Evolutionary conservation across 768 basidiomycete genomes (phyloP).

Genomic region (Astraeus odoratus): DNA sequence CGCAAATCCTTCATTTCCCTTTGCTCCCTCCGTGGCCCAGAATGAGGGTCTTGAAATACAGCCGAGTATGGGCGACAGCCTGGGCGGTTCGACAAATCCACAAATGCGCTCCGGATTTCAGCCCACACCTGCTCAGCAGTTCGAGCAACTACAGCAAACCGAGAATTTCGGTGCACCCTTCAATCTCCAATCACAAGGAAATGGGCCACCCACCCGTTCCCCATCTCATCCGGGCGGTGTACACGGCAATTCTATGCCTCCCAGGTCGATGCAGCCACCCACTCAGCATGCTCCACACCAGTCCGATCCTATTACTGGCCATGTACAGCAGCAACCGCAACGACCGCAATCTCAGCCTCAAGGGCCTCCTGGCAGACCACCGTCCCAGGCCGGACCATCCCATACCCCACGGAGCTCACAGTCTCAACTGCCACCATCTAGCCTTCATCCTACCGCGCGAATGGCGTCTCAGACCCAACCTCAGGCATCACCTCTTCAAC

Average conservation of each 20-base stretch:
- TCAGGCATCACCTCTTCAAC: constrained; percentile 27
- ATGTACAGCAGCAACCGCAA: constrained; percentile 33
- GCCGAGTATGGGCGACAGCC: constrained; percentile 35
- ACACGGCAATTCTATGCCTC: constrained; percentile 25
- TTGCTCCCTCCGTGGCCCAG: constrained; percentile 45
- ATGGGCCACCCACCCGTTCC: constrained; percentile 35
- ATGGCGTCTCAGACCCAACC: constrained; percentile 32
- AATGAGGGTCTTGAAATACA: constrained; percentile 40
- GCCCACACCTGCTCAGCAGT: constrained; percentile 58
- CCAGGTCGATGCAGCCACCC: constrained; percentile 29
- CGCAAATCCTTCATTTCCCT: constrained; percentile 32
- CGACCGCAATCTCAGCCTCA: constrained; percentile 60
- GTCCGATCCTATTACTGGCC: constrained; percentile 38
- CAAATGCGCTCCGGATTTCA: constrained; percentile 36
- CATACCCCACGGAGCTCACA: constrained; percentile 41
- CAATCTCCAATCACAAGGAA: constrained; percentile 30
- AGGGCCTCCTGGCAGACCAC: constrained; percentile 39
- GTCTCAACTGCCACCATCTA: constrained; percentile 28
- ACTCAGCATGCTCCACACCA: constrained; percentile 42
- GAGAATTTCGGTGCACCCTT: constrained; percentile 30
- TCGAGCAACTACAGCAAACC: constrained; percentile 46
- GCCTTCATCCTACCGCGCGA: constrained; percentile 21
- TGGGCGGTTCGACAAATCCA: constrained; percentile 30
- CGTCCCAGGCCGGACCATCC: constrained; percentile 42
- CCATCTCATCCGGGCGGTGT: constrained; percentile 35